Base-by-base conservation (phyloP, 2,329 filamentous ascomycete species). In the Aotearoamyces nothofagi region DNA sequence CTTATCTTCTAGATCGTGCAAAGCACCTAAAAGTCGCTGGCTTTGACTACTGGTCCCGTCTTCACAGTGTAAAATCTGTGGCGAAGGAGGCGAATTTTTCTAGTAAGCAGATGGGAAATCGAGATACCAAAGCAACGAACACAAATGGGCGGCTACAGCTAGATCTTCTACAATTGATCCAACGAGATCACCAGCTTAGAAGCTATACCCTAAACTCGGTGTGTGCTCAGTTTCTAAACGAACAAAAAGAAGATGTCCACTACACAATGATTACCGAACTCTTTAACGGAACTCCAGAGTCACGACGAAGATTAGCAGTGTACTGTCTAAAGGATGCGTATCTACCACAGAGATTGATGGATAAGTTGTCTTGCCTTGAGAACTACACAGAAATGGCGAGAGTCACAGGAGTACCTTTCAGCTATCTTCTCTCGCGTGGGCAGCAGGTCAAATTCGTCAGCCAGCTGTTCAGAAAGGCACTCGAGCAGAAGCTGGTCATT, bases 371-470 rank as follows among this genome's bases (percentile, higher is more conserved):
- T 49, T 96, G 90, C 55, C 63, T 98, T n/a, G 80, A 93, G 55
- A 98, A 98, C 51, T 96, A 96, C 47, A 96, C 90, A 0, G 90
- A 98, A 57, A 98, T 98, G 90, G 87, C 90, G 33, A 90, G 90
- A 70, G 90, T 98, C 55, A 98, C 92, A 15, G 90, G 90, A 43
- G 87, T 98, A 4, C 90, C 90, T 0, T 98, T 98, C 62, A 96
- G 93, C 49, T 92, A 78, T 47, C 66, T 98, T 24, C 66, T 98
- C 2, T 74, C 90, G 14, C 75, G 86, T 47, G 90, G 90, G 24
- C 90, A 98, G 52, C 92, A 98, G 54, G 76, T 98, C 50, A 93
- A 93, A 47, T 98, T 98, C 56, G 71, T 98, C 57, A 96, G 86
- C 51, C 90, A 98, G 50, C 63, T 98, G 10, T 98, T 92, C 64